A percentile compares a stretch with the other conserved stretches of the same genome.
phyloP scores from a whole-genome alignment of 768 basidiomycete species.

The Ramaria sp. region DNA sequence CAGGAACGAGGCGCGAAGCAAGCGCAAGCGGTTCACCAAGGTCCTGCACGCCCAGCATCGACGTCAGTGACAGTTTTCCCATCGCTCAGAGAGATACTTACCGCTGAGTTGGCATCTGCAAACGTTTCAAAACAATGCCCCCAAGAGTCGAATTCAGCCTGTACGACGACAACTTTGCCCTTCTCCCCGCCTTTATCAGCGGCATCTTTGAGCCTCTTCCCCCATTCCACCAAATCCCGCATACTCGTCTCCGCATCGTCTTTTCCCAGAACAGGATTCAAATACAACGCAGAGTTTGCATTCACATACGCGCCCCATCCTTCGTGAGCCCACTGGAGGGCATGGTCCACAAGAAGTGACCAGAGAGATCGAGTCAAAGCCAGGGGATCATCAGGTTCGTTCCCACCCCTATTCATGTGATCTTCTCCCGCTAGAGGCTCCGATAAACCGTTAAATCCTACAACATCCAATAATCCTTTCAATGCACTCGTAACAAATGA shows the following conservation, averaged over 20 bases:
- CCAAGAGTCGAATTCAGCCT: conserved; percentile 33
- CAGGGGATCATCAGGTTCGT: not conserved
- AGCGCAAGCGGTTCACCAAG: conserved; percentile 3
- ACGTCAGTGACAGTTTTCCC: not conserved
- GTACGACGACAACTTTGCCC: conserved; percentile 18
- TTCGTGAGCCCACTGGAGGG: conserved; percentile 30
- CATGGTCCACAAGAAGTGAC: conserved; percentile 27
- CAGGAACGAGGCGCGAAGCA: conserved; percentile 4
- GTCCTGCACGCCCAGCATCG: not conserved
- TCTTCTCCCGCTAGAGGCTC: too few relatives aligned
- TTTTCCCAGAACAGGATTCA: conserved; percentile 9
- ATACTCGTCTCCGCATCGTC: conserved; percentile 8
- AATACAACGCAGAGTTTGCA: conserved; percentile 13
- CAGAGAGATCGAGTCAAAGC: conserved; percentile 17
- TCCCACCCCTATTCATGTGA: too few relatives aligned
- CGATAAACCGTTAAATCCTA: too few relatives aligned
- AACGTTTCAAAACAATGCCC: conserved; percentile 29
- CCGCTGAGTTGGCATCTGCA: conserved; percentile 27
- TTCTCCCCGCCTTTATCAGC: conserved; percentile 6
- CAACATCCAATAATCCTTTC: too few relatives aligned
- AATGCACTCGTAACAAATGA: too few relatives aligned
- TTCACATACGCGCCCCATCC: conserved; percentile 39
- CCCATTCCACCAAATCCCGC: conserved; percentile 10
- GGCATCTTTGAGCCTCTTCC: not conserved
- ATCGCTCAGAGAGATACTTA: conserved; percentile 18